Evolutionary conservation across 805 yeast species (phyloP), one percentile per base, ranked within the genome.

Genomic region (Myxozyma lipomycoides): DNA sequence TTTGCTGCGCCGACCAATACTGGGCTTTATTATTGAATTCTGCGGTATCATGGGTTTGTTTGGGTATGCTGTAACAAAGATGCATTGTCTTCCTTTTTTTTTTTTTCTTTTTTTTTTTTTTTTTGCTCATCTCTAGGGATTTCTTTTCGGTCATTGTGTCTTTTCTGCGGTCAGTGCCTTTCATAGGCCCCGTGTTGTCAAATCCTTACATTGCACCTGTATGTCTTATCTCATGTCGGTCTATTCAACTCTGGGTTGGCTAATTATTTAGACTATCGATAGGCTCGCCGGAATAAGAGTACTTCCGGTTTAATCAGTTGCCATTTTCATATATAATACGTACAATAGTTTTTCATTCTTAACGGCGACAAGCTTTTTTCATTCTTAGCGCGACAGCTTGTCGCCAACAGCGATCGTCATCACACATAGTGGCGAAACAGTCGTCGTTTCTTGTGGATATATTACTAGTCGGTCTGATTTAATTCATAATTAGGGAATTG

Each of bases 41-140:
- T 72, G 90, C 56, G 98, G 98, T n/a, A 87, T 91, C 23, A 69
- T 91, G 53, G 90, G 87, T 5, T 72, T 91, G 34, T 91, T 93
- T 70, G 98, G 62, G 60, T 56, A 44, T 51, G 50, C 22, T n/a
- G 2, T n/a, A n/a, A n/a, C n/a, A n/a, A n/a, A n/a, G n/a, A n/a
- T n/a, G n/a, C n/a, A n/a, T n/a, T 24, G 12, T 7, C 32, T 15
- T n/a, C 4, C 17, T 4, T 36, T 45, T 25, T 19, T 21, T 34
- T 30, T 6, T 10, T 19, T 1, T n/a, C 22, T 39, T 9, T 22
- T 7, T 12, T 21, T 18, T n/a, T 19, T 19, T 5, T 23, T 36
- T 32, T 15, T 23, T 21, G 21, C 24, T n/a, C 9, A 17, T 12
- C 12, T 26, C 19, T 34, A 44, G 89, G 34, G 98, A 93, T 69